Evolutionary conservation across 2,329 filamentous ascomycete genomes (phyloP).

Genomic region (Rhexocercosporidium sp.): DNA sequence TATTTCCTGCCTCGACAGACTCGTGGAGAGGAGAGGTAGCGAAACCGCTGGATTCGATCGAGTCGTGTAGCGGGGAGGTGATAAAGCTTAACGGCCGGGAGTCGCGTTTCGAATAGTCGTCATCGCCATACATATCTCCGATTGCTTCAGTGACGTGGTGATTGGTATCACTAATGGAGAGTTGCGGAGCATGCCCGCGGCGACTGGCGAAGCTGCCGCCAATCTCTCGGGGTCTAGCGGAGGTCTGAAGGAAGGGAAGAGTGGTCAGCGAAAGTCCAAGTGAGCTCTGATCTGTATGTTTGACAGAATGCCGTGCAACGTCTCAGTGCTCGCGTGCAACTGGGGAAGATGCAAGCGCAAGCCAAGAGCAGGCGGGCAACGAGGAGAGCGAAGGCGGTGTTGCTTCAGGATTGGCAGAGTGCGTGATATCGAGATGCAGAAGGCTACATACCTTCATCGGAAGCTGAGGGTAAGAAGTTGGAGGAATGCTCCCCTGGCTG

Average conservation of each 20-base stretch:
- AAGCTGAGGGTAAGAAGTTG: constrained; percentile 26
- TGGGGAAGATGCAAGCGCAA: constrained; percentile 21
- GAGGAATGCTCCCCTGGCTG: constrained; percentile 39
- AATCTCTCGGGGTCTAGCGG: constrained; percentile 43
- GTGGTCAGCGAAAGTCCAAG: constrained; percentile 33
- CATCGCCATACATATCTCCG: constrained; percentile 73
- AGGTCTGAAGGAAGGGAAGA: constrained; percentile 38
- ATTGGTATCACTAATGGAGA: constrained; percentile 67
- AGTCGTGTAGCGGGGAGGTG: constrained; percentile 49
- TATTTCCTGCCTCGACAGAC: constrained; percentile 41
- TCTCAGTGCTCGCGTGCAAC: constrained; percentile 31
- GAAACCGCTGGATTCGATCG: constrained; percentile 55
- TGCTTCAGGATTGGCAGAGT: not conserved
- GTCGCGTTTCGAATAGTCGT: constrained; percentile 56
- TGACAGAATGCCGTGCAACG: constrained; percentile 27
- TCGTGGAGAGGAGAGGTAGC: constrained; percentile 49
- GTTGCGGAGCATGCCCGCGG: constrained; percentile 41
- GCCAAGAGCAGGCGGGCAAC: constrained; percentile 15
- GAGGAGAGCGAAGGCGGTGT: constrained; percentile 18
- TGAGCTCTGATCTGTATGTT: constrained; percentile 19
- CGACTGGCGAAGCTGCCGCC: constrained; percentile 43
- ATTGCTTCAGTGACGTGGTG: constrained; percentile 80
- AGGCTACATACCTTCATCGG: constrained; percentile 42
- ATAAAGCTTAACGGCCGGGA: constrained; percentile 65
- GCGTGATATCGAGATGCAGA: constrained; percentile 14